phyloP scores from a whole-genome alignment of 495 filamentous ascomycete species.

The Oidiodendron maius region DNA sequence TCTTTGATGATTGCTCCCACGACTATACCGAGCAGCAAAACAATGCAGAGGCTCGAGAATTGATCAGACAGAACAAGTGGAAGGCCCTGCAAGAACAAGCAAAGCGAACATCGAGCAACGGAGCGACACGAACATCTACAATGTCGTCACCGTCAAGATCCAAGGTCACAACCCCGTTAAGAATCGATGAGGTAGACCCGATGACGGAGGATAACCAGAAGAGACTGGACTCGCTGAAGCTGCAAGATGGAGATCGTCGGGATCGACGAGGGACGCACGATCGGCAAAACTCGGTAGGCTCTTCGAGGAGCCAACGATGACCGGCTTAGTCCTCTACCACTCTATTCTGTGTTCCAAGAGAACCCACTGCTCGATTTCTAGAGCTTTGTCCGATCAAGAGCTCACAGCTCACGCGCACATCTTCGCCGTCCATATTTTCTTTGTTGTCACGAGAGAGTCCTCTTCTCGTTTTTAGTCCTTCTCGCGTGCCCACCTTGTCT shows the following conservation, averaged over 20 bases:
- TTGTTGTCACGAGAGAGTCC: background rate
- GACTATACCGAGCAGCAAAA: slow-evolving; percentile 98
- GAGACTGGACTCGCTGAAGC: slow-evolving; percentile 73
- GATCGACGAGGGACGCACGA: slow-evolving; percentile 40
- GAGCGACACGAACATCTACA: slow-evolving; percentile 23
- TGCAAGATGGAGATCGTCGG: slow-evolving; percentile 44
- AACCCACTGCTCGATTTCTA: slow-evolving; percentile 11
- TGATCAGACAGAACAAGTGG: slow-evolving; percentile 76
- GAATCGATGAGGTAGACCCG: slow-evolving; percentile 57
- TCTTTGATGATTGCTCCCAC: slow-evolving; percentile 97
- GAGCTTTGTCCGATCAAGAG: slow-evolving; percentile 17
- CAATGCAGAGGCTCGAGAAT: slow-evolving; percentile 71
- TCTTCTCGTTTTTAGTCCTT: slow-evolving; percentile 10
- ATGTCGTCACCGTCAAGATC: slow-evolving; percentile 30
- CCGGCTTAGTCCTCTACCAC: slow-evolving; percentile 20
- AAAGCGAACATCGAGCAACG: slow-evolving; percentile 46
- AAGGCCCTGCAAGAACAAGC: slow-evolving; percentile 77
- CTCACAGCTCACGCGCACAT: slow-evolving; percentile 20
- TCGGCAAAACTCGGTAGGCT: slow-evolving; percentile 28
- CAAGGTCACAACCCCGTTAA: slow-evolving; percentile 38
- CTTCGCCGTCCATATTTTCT: background rate
- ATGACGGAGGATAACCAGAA: slow-evolving; percentile 74
- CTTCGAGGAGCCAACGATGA: slow-evolving; percentile 29
- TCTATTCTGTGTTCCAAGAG: slow-evolving; percentile 20
- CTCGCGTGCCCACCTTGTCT: slow-evolving; percentile 9